Evolutionary conservation across 148 eudicot species (phyloP).

Genomic region (Beta vulgaris): DNA sequence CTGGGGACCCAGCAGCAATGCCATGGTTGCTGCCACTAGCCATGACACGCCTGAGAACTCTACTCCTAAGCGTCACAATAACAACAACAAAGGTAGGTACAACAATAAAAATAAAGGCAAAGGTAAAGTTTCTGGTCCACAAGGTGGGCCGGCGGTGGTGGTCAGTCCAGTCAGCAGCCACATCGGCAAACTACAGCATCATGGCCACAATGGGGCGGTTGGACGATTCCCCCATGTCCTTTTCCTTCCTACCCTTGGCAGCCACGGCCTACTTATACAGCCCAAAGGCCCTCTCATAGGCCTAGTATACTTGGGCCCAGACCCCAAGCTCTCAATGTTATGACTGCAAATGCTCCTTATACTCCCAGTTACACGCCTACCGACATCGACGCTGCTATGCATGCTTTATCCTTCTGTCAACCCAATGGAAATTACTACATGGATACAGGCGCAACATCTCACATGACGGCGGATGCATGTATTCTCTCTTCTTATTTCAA

Average conservation of each 20-base stretch:
- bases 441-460: not conserved
- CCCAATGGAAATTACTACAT: not conserved
- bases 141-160: not conserved
- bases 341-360: not conserved
- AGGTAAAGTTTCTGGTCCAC: not conserved
- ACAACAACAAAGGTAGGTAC: too few species aligned
- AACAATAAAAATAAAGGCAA: too few species aligned
- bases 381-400: not conserved
- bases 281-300: too few species aligned
- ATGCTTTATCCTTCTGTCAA: not conserved
- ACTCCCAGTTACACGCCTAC: not conserved
- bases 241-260: too few species aligned
- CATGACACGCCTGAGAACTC: not conserved
- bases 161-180: not conserved
- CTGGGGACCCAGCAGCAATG: not conserved
- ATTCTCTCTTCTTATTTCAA: too few species aligned
- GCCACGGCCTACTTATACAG: too few species aligned
- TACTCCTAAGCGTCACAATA: too few species aligned
- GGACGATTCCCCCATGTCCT: too few species aligned
- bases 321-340: not conserved
- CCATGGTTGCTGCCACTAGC: not conserved
- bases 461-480: too few species aligned
- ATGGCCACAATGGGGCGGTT: too few species aligned
- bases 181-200: too few species aligned
- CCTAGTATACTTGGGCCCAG: too few species aligned